Conservation (phyloP, 495 filamentous ascomycete genomes). For the Terfezia claveryi region DNA sequence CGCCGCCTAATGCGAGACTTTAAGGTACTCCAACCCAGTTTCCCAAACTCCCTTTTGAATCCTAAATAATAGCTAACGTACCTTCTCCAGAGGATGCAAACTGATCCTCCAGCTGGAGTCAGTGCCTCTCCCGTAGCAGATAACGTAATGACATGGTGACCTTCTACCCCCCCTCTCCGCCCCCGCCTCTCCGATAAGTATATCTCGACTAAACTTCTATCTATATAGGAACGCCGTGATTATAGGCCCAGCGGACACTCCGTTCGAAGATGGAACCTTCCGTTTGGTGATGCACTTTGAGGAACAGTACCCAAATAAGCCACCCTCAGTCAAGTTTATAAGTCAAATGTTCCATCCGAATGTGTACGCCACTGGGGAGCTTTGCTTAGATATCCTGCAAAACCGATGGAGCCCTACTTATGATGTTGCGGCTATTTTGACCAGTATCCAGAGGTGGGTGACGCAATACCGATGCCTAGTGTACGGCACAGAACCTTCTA, state of each 20-base stretch:
- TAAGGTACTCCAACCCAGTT: slow-evolving; percentile 41
- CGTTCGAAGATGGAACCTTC: slow-evolving; percentile 97
- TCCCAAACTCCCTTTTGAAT: background rate
- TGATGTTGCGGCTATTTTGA: slow-evolving; percentile 90
- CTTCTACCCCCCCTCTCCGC: slow-evolving; percentile 5
- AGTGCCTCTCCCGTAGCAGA: slow-evolving; percentile 92
- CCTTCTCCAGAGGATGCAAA: slow-evolving; percentile 62
- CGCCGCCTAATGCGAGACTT: slow-evolving; percentile 95
- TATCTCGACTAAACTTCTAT: slow-evolving; percentile 1
- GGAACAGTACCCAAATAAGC: slow-evolving; percentile 96
- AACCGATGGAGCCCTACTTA: slow-evolving; percentile 98
- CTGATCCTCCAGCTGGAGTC: slow-evolving; percentile 89
- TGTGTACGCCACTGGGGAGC: slow-evolving; percentile 88
- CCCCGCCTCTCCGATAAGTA: background rate
- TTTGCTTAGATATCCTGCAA: slow-evolving; percentile 91
- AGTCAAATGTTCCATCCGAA: slow-evolving; percentile 99
- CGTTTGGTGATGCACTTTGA: slow-evolving; percentile 97
- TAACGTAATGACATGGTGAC: slow-evolving; percentile 97
- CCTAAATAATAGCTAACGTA: background rate
- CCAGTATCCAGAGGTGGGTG: slow-evolving; percentile 82
- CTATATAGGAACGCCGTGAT: slow-evolving; percentile 83
- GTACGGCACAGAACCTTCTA: background rate
- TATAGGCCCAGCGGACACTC: slow-evolving; percentile 89
- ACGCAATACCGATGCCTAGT: background rate
- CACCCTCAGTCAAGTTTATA: slow-evolving; percentile 93